Evolutionary conservation across 1,284 basidiomycete genomes (phyloP), one percentile per base, ranked within the genome.

Genomic region (Xanthoconium separans): DNA sequence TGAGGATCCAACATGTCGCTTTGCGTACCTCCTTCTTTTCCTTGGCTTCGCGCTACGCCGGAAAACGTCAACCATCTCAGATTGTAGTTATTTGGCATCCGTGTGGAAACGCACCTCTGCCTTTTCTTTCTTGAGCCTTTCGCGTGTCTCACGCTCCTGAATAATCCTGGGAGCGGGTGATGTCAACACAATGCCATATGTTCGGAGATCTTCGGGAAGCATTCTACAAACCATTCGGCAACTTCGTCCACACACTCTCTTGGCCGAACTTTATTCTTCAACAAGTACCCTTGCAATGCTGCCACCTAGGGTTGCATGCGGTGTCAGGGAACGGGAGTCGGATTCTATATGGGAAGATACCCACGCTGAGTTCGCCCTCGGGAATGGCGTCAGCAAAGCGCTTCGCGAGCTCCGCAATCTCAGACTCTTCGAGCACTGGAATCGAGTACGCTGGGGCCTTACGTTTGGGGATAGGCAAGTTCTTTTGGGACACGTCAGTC

Each of bases 251-350:
- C 90, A 61, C 84, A 87, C 71, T 92, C 87, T 52, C 80, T 78
- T 30, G 89, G 90, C 29, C 90, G 83, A 16, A 90, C 87, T 78
- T 92, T 91, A 70, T 91, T 91, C 76, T 86, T 88, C 54, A 91
- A 75, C 24, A 91, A 77, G 69, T 91, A 93, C 4, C 90, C 91
- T 75, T 94, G 92, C 57, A 94, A 77, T 46, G 82, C 79, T 15
- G 91, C 91, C 58, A 93, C 88, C 88, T 91, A 62, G 33, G 47
- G 53, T 47, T 27, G 7, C 27, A n/a, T 15, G 16, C 8, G 36
- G 33, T 41, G 43, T 59, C 45, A 61, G 49, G 49, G 33, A 40
- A 5, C 11, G 20, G 40, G 27, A 0, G 49, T 22, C n/a, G 31
- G 9, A 47, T 47, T 20, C 54, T 29, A 50, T 45, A 52, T 29